A percentile compares a stretch with the other conserved stretches of the same genome.
Evolutionary conservation across 2,329 filamentous ascomycete species (phyloP).

Genomic region (Grosmannia penicillata): DNA sequence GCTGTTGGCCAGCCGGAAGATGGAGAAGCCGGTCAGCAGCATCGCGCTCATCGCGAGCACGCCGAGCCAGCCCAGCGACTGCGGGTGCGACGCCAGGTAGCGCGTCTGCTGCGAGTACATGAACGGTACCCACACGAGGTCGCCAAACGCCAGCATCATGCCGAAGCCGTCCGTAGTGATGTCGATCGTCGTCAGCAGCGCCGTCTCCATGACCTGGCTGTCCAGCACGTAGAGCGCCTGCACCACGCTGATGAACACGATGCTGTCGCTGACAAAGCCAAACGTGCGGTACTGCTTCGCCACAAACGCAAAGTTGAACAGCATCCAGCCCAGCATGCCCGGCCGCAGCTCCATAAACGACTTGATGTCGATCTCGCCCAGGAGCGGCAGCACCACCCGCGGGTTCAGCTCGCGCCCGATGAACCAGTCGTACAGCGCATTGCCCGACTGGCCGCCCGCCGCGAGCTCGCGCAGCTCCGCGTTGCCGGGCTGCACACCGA

Average conservation of each 20-base stretch:
- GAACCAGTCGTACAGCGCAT: conserved; percentile 88
- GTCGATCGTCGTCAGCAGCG: conserved; percentile 87
- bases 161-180: conserved; percentile 88
- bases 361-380: conserved; percentile 84
- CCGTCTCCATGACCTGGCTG: conserved; percentile 71
- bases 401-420: conserved; percentile 94
- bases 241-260: conserved; percentile 61
- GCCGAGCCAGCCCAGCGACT: conserved; percentile 58
- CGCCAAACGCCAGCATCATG: conserved; percentile 87
- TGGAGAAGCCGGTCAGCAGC: conserved; percentile 62
- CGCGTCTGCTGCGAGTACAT: conserved; percentile 72
- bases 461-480: conserved; percentile 62
- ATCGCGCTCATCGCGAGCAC: conserved; percentile 50
- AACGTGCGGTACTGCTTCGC: conserved; percentile 79
- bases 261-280: conserved; percentile 73
- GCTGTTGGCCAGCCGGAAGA: conserved; percentile 88
- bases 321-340: conserved; percentile 76
- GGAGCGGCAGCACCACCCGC: conserved; percentile 59
- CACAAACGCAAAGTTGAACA: conserved; percentile 71
- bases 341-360: conserved; percentile 82
- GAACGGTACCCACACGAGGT: conserved; percentile 87
- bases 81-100: conserved; percentile 71
- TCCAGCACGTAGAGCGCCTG: conserved; percentile 79
- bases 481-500: conserved; percentile 39
- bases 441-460: conserved; percentile 66